Percentiles rank a stretch among this genome's conserved stretches.
These are phyloP conservation scores for Coemansia sp. DNA, from an alignment of 192 early-diverging fungal genomes.

Conservation along the genomic window DNA sequence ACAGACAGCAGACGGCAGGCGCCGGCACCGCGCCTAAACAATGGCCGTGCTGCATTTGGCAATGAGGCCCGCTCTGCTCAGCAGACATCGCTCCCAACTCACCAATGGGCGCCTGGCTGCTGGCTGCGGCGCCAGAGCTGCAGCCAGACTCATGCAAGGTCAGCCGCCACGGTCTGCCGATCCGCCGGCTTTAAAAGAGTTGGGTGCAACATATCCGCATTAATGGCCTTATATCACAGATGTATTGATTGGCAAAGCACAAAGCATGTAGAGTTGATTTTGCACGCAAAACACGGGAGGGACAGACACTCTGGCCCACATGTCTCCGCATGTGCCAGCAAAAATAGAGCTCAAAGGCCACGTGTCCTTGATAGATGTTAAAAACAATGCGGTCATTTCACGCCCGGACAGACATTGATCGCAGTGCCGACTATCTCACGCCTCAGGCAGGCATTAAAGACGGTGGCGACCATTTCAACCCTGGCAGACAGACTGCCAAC, in stretches of 20 bases:
- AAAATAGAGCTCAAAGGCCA: too few relatives aligned
- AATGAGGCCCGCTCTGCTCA: neutral
- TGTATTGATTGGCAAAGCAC: neutral
- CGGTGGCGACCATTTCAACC: too few relatives aligned
- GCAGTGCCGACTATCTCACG: neutral
- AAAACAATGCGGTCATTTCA: neutral
- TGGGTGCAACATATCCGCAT: neutral
- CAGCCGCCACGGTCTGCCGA: constrained; percentile 9
- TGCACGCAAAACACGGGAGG: neutral
- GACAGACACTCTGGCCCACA: neutral
- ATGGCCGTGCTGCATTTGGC: constrained; percentile 4
- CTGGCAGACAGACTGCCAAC: too few relatives aligned
- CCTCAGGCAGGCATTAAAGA: too few relatives aligned
- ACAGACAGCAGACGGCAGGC: constrained; percentile 3
- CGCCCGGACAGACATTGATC: neutral
- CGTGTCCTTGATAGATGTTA: too few relatives aligned
- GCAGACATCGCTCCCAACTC: neutral
- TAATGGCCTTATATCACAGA: neutral
- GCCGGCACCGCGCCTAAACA: neutral
- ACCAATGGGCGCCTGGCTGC: neutral
- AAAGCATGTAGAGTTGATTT: neutral
- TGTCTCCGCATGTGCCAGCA: neutral
- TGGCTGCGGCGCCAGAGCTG: constrained; percentile 1
- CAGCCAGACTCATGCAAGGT: constrained; percentile 2
- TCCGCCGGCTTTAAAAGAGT: neutral